Percentiles rank a stretch among this genome's conserved stretches.
Evolutionary conservation across 2,329 filamentous ascomycete genomes (phyloP).

Genomic region (Talaromyces atroroseus): DNA sequence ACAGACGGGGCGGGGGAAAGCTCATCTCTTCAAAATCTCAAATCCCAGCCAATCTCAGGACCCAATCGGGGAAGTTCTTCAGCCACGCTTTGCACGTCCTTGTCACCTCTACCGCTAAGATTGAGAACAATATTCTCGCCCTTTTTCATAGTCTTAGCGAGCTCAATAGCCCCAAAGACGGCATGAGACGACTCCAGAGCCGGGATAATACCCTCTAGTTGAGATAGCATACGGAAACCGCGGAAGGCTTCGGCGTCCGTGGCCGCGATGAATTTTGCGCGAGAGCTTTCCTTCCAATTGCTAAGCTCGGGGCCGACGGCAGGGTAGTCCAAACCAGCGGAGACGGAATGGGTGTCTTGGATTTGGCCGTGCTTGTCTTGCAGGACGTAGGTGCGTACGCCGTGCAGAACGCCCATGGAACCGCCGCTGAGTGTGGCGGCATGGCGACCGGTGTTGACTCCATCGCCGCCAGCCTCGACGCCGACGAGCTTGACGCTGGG

Average conservation of each 20-base stretch:
- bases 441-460: constrained; percentile 77
- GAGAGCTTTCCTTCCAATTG: constrained; percentile 82
- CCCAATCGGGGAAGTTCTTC: constrained; percentile 86
- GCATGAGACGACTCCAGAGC: constrained; percentile 92
- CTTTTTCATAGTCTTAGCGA: constrained; percentile 88
- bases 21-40: constrained; percentile 11
- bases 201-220: constrained; percentile 94
- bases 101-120: constrained; percentile 87
- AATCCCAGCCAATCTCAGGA: constrained; percentile 73
- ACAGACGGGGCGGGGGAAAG: neutral
- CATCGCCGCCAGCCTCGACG: constrained; percentile 92
- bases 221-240: constrained; percentile 76
- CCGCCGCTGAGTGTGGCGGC: constrained; percentile 83
- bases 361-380: constrained; percentile 94
- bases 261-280: constrained; percentile 83
- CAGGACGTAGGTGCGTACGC: constrained; percentile 90
- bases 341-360: constrained; percentile 89
- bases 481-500: constrained; percentile 79
- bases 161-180: constrained; percentile 78
- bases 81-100: constrained; percentile 97
- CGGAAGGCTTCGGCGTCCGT: constrained; percentile 86
- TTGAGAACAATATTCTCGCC: constrained; percentile 90
- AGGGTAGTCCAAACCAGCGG: constrained; percentile 92
- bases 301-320: constrained; percentile 91
- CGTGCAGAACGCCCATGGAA: constrained; percentile 87